Base-by-base conservation (phyloP, 345 rosid species). In the Murraya koenigii region DNA sequence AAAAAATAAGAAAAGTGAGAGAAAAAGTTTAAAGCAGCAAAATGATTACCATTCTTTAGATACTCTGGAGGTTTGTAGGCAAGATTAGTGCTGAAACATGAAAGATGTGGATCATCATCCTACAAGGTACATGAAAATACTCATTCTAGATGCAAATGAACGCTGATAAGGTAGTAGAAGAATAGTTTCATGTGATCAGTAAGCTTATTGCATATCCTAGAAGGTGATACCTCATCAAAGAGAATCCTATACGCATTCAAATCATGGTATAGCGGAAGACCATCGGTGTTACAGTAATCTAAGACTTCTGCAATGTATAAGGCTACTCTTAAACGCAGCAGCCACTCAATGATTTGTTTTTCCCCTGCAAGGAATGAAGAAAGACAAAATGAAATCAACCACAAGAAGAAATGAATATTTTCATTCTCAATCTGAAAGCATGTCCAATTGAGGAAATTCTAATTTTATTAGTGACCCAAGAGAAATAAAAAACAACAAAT, bases 21-120 rank as follows among this genome's bases (percentile, higher is more conserved):
- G n/a, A 33, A 25, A 59, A 67, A 39, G 35, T 47, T 23, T 38
- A 15, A 41, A 44, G 25, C 58, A 30, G 71, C 28, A 47, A 71
- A 75, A 23, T 5, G 63, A 54, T 66, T 84, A 94, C 98, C 99
- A 84, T 89, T 97, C 81, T 85, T 88, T 72, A 97, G 88, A 83
- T 93, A 97, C 79, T 97, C 99, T 0, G 99, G 99, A 69, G 97
- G 99, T 33, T 93, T 93, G 73, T 97, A 94, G 32, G 97, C 97
- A 71, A 97, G 86, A 84, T 94, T 90, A 32, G 95, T 97, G 80
- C 99, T 17, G 72, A 69, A 56, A 38, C 74, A 33, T 49, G 71
- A 60, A 77, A 77, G 58, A 26, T 39, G 61, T 77, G 54, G 54
- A 47, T 47, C 54, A 47, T 19, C 19, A 14, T 47, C 19, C 54